Base-by-base conservation (phyloP, 306 rosid species). In the Aeschynomene evenia region DNA sequence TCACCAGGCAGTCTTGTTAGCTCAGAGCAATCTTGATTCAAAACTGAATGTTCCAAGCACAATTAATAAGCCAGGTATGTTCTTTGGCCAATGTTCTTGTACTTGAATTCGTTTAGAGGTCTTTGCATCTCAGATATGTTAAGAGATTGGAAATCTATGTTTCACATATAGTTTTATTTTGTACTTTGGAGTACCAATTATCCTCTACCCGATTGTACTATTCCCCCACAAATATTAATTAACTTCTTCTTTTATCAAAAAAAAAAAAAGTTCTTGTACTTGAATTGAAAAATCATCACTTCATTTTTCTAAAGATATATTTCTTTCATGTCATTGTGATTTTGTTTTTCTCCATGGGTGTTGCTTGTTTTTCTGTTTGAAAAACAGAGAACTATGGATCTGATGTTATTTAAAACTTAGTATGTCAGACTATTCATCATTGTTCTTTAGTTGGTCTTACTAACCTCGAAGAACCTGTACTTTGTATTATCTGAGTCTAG, bases 1-100 rank as follows among this genome's bases (percentile, higher is more conserved):
- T 43, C 95, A 86, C 69, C 96, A 85, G 31, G 82, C 96, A 9
- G 90, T 91, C 66, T 75, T 90, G 81, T 66, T 90, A 74, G 81
- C 91, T 76, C 96, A 87, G 81, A 76, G 73, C 85, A 85, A 84
- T 72, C 88, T 78, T 31, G 95, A 88, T 64, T 54, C 89, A 20
- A 85, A 84, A 40, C 28, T 81, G 62, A 85, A 79, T 79, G 88
- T 63, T 73, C 70, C 85, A 2, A 69, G 63, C 33, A 34, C 88
- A 71, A 79, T 85, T 65, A 69, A 86, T 24, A 85, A 88, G 71
- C 83, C 94, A 82, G 98, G 98, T 90, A 79, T 23, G 29, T 50
- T 16, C 12, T 21, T 31, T 65, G 20, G 70, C 76, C n/a, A 18
- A 28, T 66, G 36, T 53, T 46, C 53, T 40, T 46, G 48, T 60